Conservation (phyloP, 441 rosid genomes). For the Croton laevigatus region DNA sequence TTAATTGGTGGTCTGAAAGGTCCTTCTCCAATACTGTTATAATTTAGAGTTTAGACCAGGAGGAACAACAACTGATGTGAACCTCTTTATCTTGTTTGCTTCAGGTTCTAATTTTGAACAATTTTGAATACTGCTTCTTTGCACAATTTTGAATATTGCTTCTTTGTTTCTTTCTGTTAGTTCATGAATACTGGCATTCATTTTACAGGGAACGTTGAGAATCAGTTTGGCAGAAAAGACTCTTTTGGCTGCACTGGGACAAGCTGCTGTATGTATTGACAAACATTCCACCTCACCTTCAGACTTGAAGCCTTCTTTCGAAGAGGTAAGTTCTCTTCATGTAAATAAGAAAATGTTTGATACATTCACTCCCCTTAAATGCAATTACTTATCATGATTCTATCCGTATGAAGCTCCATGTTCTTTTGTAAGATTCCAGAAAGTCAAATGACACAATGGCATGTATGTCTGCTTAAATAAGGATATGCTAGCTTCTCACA, state of each 20-base stretch:
- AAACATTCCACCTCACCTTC: constrained; percentile 65
- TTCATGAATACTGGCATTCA: constrained; percentile 14
- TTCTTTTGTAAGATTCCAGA: neutral
- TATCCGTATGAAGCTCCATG: constrained; percentile 1
- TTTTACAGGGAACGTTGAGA: constrained; percentile 65
- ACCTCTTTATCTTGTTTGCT: constrained; percentile 83
- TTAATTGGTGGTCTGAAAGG: neutral
- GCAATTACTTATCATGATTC: neutral
- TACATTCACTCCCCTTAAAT: neutral
- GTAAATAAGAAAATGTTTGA: constrained; percentile 1
- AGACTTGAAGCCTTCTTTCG: constrained; percentile 61
- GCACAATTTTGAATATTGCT: constrained; percentile 10
- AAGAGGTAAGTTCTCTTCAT: constrained; percentile 60
- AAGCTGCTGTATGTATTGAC: constrained; percentile 75
- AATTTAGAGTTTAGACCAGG: neutral
- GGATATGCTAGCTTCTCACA: too few relatives aligned
- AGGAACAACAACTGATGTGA: constrained; percentile 27
- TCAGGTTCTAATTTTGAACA: too few relatives aligned
- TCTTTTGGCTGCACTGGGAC: constrained; percentile 90
- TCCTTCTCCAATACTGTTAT: neutral
- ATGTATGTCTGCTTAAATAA: neutral
- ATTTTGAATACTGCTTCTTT: too few relatives aligned
- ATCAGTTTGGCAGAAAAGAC: constrained; percentile 80
- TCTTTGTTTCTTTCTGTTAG: constrained; percentile 12
- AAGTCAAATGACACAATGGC: neutral